A percentile compares a stretch with the other conserved stretches of the same genome.
Evolutionary conservation across 2,329 filamentous ascomycete species (phyloP).

Genomic region (Botryotinia globosa): DNA sequence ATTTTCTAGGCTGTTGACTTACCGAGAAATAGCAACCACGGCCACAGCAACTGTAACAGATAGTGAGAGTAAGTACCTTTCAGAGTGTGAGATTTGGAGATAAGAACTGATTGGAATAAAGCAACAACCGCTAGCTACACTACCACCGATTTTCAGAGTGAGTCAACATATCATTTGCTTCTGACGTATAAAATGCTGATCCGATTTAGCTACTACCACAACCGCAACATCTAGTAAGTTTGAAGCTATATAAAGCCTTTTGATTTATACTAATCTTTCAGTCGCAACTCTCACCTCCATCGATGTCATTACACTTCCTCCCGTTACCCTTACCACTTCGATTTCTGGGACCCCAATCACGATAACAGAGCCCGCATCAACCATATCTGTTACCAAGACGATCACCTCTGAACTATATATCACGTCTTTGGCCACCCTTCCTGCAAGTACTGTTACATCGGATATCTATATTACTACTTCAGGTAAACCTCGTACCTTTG

Average conservation of each 20-base stretch:
- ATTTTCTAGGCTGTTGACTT: not conserved
- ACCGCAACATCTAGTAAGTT: not conserved
- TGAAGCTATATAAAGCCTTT: not conserved
- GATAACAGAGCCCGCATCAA: not conserved
- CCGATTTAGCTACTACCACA: not conserved
- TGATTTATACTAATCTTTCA: not conserved
- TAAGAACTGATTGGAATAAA: not conserved
- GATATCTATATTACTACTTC: conserved; percentile 2
- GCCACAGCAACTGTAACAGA: conserved; percentile 7
- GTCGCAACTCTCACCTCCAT: not conserved
- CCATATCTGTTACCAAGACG: conserved; percentile 2
- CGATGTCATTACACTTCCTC: not conserved
- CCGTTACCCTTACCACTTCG: not conserved
- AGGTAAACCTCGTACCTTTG: not conserved
- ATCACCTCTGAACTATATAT: conserved; percentile 9
- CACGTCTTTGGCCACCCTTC: not conserved
- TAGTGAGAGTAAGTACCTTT: conserved; percentile 4
- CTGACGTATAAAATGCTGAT: not conserved
- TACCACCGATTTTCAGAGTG: not conserved
- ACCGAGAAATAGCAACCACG: not conserved
- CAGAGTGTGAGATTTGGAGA: not conserved
- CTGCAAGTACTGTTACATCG: not conserved
- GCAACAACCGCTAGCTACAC: conserved; percentile 3
- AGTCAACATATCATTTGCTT: not conserved
- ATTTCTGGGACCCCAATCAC: not conserved